Base-by-base conservation (phyloP, 805 yeast genomes). In the Millerozyma miso region DNA sequence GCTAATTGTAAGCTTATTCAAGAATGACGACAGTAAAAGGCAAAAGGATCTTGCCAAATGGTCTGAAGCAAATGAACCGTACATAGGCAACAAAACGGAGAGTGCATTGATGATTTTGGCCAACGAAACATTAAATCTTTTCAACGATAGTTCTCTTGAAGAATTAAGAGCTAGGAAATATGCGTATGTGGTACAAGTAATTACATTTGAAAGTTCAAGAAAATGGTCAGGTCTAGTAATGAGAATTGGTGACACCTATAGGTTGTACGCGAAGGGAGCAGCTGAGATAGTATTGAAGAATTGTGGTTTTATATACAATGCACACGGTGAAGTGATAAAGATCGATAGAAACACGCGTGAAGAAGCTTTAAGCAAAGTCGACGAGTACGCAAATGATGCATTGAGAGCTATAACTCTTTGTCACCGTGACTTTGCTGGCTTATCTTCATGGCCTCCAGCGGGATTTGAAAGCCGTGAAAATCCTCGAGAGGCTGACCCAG, bases 21-120 rank as follows among this genome's bases (percentile, higher is more conserved):
- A 23, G 10, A 47, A 50, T 18, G 45, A 46, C 14, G 23, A 34
- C 13, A 42, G 40, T 12, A 41, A 47, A 12, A 40, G 47, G 4
- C 41, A 46, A 7, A 31, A 40, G 23, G 38, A 46, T 15, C 44
- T 39, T 6, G n/a, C 39, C 14, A 38, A 39, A 47, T 49, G 45
- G 46, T 55, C 50, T 10, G 47, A 38, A 17, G 53, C 55, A 8
- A 52, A 66, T 39, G 93, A 85, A 48, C 81, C 82, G 2, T 89
- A 77, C 55, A 69, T 89, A 38, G 99, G 99, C 4, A 87, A 95
- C 44, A 93, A 93, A 62, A 95, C 99, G 3, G 99, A 93, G 63
- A 81, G 90, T 29, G 97, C 99, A 0, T 63, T 93, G 43, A 71
- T 93, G 33, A 69, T 80, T 12, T 67, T 88, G 47, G 91, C 93